These are phyloP conservation scores for Phytophthora quininea DNA, from an alignment of 352 stramenopile genomes.

Conservation along the genomic window DNA sequence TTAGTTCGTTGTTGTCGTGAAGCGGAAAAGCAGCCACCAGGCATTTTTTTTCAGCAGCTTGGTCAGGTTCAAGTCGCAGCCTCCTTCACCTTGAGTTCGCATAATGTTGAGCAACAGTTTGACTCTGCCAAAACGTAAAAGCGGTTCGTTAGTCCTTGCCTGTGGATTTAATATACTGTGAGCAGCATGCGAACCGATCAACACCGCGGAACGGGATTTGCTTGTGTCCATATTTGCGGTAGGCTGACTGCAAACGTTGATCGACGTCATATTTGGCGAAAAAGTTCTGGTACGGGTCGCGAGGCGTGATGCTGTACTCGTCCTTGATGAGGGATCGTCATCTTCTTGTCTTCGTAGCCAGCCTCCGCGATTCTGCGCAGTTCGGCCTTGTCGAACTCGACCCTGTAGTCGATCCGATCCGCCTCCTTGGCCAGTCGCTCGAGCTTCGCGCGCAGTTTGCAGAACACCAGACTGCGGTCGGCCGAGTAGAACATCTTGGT, in stretches of 20 bases:
- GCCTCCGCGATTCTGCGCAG: conserved; percentile 60
- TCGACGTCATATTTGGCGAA: conserved; percentile 84
- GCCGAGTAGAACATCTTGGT: conserved; percentile 87
- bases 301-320: conserved; percentile 49
- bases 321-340: conserved; percentile 58
- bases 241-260: conserved; percentile 57
- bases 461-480: conserved; percentile 74
- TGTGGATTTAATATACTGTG: too few species aligned
- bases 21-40: conserved; percentile 67
- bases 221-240: conserved; percentile 75
- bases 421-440: conserved; percentile 72
- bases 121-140: conserved; percentile 34
- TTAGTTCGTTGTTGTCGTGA: conserved; percentile 59
- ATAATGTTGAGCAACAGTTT: conserved; percentile 81
- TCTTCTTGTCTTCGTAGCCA: conserved; percentile 57
- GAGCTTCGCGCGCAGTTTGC: conserved; percentile 73
- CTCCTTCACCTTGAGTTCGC: conserved; percentile 60
- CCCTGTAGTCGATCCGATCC: conserved; percentile 80
- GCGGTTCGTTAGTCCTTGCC: too few species aligned
- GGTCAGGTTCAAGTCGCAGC: conserved; percentile 63
- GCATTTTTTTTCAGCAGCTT: conserved; percentile 61
- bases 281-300: conserved; percentile 71
- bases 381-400: conserved; percentile 71
- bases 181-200: conserved; percentile 45
- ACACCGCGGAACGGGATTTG: conserved; percentile 76